Percentiles rank a stretch among this genome's conserved stretches.
Conservation (phyloP, 257 asterid species). For the Plectranthus barbatus region DNA sequence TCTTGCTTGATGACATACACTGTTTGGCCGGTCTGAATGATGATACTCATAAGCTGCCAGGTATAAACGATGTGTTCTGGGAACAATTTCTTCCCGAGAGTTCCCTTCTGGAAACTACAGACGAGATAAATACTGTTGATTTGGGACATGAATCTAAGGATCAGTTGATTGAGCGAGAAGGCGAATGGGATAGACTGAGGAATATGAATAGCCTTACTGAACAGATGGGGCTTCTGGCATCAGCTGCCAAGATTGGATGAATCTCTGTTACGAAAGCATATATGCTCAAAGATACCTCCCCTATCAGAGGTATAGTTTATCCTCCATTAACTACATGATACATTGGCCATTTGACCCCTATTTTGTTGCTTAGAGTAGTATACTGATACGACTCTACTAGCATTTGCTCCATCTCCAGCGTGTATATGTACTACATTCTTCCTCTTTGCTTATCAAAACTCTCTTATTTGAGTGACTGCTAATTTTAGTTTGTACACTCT, state of each 20-base stretch:
- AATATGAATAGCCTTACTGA: conserved; percentile 50
- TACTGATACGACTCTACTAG: background rate
- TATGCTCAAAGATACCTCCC: background rate
- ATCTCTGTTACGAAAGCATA: conserved; percentile 1
- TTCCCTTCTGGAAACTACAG: conserved; percentile 42
- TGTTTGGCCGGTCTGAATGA: conserved; percentile 51
- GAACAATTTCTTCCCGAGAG: conserved; percentile 66
- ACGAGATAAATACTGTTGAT: conserved; percentile 28
- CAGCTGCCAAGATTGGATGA: conserved; percentile 32
- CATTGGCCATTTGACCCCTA: background rate
- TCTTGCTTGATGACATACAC: conserved; percentile 38
- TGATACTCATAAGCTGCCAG: conserved; percentile 51
- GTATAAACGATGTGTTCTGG: conserved; percentile 70
- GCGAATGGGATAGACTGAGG: conserved; percentile 45
- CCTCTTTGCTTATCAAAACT: background rate
- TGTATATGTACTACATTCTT: background rate
- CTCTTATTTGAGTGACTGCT: background rate
- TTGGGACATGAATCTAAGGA: conserved; percentile 20
- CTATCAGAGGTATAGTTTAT: conserved; percentile 10
- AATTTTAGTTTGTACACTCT: background rate
- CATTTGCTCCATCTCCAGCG: too few species aligned
- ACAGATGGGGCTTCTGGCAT: conserved; percentile 64
- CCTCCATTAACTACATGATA: background rate
- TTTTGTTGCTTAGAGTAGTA: background rate
- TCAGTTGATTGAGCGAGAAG: conserved; percentile 26